A percentile compares a stretch with the other conserved stretches of the same genome.
phyloP scores from a whole-genome alignment of 371 early-diverging fungal species.

The Phascolomyces articulosus region DNA sequence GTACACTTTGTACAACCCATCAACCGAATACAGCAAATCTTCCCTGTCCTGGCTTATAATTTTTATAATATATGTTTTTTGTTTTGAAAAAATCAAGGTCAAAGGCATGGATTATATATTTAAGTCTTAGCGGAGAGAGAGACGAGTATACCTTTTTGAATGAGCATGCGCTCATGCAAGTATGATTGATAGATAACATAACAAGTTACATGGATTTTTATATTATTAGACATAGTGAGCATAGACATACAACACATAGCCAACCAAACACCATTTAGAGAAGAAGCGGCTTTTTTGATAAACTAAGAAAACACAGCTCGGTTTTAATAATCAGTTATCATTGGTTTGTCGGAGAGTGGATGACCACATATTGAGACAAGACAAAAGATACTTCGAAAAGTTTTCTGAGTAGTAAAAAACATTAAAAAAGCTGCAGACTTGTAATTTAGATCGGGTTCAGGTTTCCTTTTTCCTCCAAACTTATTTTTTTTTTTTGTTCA shows the following conservation, averaged over 20 bases:
- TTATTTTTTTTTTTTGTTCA: not conserved
- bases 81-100: too few relatives aligned
- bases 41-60: too few relatives aligned
- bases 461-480: not conserved
- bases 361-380: not conserved
- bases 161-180: not conserved
- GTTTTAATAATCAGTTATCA: constrained; percentile 5
- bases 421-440: not conserved
- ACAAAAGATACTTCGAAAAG: not conserved
- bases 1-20: not conserved
- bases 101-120: too few relatives aligned
- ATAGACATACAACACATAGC: not conserved
- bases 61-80: too few relatives aligned
- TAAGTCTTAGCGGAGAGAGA: too few relatives aligned
- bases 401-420: constrained; percentile 7
- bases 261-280: not conserved
- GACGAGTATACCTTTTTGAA: too few relatives aligned
- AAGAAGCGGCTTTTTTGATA: not conserved
- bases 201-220: not conserved
- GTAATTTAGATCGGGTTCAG: not conserved
- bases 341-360: constrained; percentile 3
- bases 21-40: not conserved
- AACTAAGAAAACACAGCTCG: constrained; percentile 2
- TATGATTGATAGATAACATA: not conserved
- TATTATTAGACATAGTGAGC: not conserved